A percentile compares a stretch with the other conserved stretches of the same genome.
These are phyloP conservation scores for Chamaecrista fasciculata DNA, from an alignment of 306 rosid genomes.

Conservation along the genomic window DNA sequence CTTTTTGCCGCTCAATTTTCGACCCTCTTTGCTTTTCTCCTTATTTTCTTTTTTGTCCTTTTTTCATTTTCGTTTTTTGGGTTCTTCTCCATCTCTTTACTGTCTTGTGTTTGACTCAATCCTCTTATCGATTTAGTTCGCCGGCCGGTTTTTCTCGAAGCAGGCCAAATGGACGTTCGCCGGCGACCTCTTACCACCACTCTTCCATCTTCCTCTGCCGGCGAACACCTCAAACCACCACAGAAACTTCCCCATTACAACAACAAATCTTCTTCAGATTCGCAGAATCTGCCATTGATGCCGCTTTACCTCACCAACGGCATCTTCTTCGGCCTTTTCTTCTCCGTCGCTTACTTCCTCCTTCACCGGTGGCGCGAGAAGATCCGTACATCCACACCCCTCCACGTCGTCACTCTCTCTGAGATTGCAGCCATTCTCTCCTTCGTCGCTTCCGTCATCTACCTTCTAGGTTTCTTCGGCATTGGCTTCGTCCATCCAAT, in stretches of 20 bases:
- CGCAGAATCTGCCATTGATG: slow-evolving; percentile 30
- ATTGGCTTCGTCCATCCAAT: slow-evolving; percentile 67
- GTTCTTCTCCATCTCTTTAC: no score
- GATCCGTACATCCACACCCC: slow-evolving; percentile 82
- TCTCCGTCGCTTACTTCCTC: slow-evolving; percentile 77
- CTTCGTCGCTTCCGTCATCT: slow-evolving; percentile 64
- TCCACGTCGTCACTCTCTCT: slow-evolving; percentile 62
- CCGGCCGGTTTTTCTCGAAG: background rate
- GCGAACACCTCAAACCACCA: slow-evolving; percentile 2
- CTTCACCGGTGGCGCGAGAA: slow-evolving; percentile 86
- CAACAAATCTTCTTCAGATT: slow-evolving; percentile 28
- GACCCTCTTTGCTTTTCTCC: no score
- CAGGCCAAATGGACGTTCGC: slow-evolving; percentile 51
- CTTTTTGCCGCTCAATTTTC: no score
- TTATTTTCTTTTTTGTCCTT: no score
- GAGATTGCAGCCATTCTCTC: slow-evolving; percentile 62
- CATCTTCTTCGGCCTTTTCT: slow-evolving; percentile 64
- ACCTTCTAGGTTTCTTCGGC: slow-evolving; percentile 82
- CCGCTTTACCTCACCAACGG: slow-evolving; percentile 64
- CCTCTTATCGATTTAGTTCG: background rate
- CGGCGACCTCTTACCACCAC: slow-evolving; percentile 39
- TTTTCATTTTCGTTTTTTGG: no score
- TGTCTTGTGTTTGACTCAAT: no score
- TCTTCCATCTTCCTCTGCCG: background rate
- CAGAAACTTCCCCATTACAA: slow-evolving; percentile 19